phyloP scores from a whole-genome alignment of 495 filamentous ascomycete species.

The Xylaria scruposa region DNA sequence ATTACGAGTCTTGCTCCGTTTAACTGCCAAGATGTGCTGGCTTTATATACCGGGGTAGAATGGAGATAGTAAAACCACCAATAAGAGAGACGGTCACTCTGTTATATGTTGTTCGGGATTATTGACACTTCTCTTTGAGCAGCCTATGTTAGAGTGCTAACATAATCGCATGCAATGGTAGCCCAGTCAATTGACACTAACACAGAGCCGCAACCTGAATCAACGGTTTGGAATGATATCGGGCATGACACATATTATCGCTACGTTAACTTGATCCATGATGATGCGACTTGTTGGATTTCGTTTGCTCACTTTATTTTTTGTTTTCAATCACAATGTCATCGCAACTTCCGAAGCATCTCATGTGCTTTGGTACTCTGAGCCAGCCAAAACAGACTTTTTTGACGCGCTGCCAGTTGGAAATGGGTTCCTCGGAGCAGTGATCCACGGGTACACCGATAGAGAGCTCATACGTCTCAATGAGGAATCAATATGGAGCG shows the following conservation, averaged over 20 bases:
- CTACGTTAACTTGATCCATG: neutral
- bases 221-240: neutral
- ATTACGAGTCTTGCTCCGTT: neutral
- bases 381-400: constrained; percentile 30
- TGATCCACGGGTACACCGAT: constrained; percentile 55
- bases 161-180: neutral
- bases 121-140: neutral
- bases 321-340: neutral
- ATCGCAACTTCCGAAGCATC: neutral
- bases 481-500: constrained; percentile 60
- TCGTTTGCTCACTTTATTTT: neutral
- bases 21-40: neutral
- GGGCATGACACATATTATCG: neutral
- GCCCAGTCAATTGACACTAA: neutral
- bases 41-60: neutral
- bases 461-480: constrained; percentile 57
- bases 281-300: neutral
- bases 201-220: neutral
- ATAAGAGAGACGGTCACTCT: neutral
- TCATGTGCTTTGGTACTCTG: constrained; percentile 19
- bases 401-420: constrained; percentile 44
- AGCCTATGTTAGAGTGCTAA: neutral
- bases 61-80: constrained; percentile 16
- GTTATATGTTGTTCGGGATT: neutral
- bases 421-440: constrained; percentile 58